Conservation (phyloP, 257 asterid genomes). For the Lavandula angustifolia region DNA sequence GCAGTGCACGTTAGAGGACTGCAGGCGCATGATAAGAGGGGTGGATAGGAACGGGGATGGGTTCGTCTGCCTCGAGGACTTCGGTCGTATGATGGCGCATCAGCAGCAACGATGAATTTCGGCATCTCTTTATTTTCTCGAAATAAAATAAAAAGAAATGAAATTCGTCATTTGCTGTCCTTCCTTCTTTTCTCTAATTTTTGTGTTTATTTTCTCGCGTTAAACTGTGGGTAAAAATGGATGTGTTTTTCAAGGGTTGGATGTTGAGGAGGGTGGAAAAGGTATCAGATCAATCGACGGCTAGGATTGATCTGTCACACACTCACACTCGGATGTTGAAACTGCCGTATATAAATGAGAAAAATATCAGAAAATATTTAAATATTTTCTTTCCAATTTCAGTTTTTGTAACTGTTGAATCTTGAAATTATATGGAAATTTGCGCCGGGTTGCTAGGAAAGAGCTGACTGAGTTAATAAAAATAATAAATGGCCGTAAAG, state of each 20-base stretch:
- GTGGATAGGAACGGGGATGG: constrained; percentile 80
- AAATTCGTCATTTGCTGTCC: constrained; percentile 27
- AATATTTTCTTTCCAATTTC: no score
- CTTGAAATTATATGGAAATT: not conserved
- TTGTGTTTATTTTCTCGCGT: not conserved
- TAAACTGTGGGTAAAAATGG: not conserved
- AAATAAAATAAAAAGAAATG: constrained; percentile 22
- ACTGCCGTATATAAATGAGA: constrained; percentile 35
- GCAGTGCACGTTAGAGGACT: constrained; percentile 81
- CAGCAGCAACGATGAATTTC: constrained; percentile 43
- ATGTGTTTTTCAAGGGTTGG: no score
- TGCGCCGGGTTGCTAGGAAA: constrained; percentile 24
- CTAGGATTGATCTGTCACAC: constrained; percentile 34
- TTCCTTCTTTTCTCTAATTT: not conserved
- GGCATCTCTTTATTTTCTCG: constrained; percentile 18
- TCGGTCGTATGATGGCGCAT: constrained; percentile 72
- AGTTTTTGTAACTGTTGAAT: constrained; percentile 6
- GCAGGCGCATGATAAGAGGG: constrained; percentile 80
- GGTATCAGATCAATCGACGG: constrained; percentile 33
- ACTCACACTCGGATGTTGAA: constrained; percentile 1
- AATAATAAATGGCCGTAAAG: not conserved
- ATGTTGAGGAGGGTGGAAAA: not conserved
- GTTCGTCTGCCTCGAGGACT: constrained; percentile 90
- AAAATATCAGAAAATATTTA: no score
- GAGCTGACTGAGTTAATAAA: not conserved